phyloP scores from a whole-genome alignment of 2,329 filamentous ascomycete species.

The Xylogone sp. region DNA sequence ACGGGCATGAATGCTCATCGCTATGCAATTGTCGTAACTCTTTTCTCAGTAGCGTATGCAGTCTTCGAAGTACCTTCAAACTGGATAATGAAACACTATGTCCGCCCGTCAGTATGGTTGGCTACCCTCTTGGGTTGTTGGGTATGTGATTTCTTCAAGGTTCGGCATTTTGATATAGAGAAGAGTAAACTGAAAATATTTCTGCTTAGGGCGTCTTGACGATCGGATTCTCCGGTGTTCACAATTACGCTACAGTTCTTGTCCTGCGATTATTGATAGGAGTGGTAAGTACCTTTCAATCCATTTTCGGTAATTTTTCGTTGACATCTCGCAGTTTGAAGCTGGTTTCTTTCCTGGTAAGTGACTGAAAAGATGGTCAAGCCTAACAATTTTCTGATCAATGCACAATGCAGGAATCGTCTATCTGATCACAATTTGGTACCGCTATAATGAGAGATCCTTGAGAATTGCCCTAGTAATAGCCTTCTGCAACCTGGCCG shows the following conservation, averaged over 20 bases:
- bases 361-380: not conserved
- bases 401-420: conserved; percentile 3
- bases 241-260: conserved; percentile 50
- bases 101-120: conserved; percentile 2
- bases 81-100: conserved; percentile 3
- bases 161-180: no score
- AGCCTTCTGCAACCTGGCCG: conserved; percentile 1
- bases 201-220: conserved; percentile 6
- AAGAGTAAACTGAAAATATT: no score
- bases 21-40: conserved; percentile 1
- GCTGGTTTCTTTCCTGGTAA: conserved; percentile 38
- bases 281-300: no score
- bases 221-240: conserved; percentile 29
- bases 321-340: no score
- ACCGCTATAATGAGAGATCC: conserved; percentile 1
- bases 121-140: conserved; percentile 4
- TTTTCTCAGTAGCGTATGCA: conserved; percentile 2
- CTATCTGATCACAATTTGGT: conserved; percentile 4
- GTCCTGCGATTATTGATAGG: conserved; percentile 52
- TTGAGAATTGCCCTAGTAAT: conserved; percentile 2
- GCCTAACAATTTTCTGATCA: not conserved
- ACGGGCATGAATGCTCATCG: not conserved
- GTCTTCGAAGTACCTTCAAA: conserved; percentile 3
- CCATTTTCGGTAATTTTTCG: no score
- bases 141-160: no score